These are phyloP conservation scores for Candida gigantensis DNA, from an alignment of 1,139 yeast genomes.

Conservation along the genomic window DNA sequence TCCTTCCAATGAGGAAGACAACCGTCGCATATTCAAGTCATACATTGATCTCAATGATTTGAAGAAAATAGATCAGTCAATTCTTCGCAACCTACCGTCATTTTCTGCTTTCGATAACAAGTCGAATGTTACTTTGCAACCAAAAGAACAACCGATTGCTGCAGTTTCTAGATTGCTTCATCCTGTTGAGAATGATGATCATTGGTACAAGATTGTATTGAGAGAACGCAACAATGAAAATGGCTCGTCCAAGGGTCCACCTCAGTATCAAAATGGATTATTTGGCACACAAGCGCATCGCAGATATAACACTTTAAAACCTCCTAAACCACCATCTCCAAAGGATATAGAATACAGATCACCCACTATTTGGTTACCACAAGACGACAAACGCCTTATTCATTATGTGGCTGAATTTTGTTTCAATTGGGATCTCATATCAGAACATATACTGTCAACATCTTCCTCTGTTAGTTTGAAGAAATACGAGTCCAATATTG, in stretches of 20 bases:
- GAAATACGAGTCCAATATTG: slow-evolving; percentile 81
- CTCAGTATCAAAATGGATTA: no score
- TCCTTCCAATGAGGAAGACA: no score
- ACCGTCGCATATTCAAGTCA: slow-evolving; percentile 52
- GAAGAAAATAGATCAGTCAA: slow-evolving; percentile 53
- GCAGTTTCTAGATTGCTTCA: slow-evolving; percentile 52
- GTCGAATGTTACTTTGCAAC: no score
- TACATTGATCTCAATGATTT: slow-evolving; percentile 53
- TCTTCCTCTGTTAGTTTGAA: slow-evolving; percentile 53
- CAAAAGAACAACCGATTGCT: slow-evolving; percentile 23
- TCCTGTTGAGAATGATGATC: slow-evolving; percentile 62
- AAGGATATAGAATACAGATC: slow-evolving; percentile 78
- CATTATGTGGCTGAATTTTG: slow-evolving; percentile 83
- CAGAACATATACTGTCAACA: slow-evolving; percentile 70
- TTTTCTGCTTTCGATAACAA: slow-evolving; percentile 51
- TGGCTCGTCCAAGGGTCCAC: slow-evolving; percentile 19
- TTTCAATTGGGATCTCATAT: slow-evolving; percentile 90
- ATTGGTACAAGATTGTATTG: slow-evolving; percentile 62
- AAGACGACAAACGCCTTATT: slow-evolving; percentile 80
- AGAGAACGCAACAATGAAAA: slow-evolving; percentile 41
- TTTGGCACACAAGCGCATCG: slow-evolving; percentile 63
- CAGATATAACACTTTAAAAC: slow-evolving; percentile 62
- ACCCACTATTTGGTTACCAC: slow-evolving; percentile 95
- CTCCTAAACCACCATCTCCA: slow-evolving; percentile 87
- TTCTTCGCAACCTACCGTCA: slow-evolving; percentile 55